These are phyloP conservation scores for Ambrosia trifida DNA, from an alignment of 129 eudicot genomes.

Conservation along the genomic window DNA sequence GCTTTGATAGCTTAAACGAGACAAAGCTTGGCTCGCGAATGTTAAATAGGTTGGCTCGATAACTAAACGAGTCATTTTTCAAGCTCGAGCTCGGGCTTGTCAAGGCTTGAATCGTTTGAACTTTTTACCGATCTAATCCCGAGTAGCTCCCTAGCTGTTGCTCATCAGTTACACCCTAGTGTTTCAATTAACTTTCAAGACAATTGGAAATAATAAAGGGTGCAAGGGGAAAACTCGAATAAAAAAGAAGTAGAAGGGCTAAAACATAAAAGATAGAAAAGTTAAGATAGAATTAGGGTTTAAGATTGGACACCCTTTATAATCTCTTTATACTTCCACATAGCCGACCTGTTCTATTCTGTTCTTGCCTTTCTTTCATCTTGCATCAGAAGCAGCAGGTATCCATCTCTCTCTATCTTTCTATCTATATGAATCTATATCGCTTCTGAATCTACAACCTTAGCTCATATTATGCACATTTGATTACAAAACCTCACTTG, in stretches of 20 bases:
- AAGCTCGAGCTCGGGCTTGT: no score
- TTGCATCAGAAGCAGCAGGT: conserved; percentile 28
- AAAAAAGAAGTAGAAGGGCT: conserved; percentile 22
- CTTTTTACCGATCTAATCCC: no score
- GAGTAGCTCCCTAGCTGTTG: no score
- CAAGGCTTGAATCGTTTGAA: no score
- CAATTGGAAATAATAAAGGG: neutral
- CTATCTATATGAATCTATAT: no score
- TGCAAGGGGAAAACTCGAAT: neutral
- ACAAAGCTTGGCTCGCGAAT: no score
- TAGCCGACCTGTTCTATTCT: conserved; percentile 11
- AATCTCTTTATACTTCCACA: conserved; percentile 29
- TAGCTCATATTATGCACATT: neutral
- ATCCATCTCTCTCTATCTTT: conserved; percentile 8
- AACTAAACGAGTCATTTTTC: no score
- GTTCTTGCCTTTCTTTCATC: conserved; percentile 16
- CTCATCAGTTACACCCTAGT: no score
- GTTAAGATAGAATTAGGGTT: conserved; percentile 26
- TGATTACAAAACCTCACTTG: neutral
- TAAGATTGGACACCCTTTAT: conserved; percentile 26
- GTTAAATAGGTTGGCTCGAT: no score
- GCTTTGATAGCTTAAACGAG: no score
- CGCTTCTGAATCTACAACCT: neutral
- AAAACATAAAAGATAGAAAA: neutral
- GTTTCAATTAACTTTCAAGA: neutral